Base-by-base conservation (phyloP, 2,329 filamentous ascomycete species). In the Herpotrichia juniperi region DNA sequence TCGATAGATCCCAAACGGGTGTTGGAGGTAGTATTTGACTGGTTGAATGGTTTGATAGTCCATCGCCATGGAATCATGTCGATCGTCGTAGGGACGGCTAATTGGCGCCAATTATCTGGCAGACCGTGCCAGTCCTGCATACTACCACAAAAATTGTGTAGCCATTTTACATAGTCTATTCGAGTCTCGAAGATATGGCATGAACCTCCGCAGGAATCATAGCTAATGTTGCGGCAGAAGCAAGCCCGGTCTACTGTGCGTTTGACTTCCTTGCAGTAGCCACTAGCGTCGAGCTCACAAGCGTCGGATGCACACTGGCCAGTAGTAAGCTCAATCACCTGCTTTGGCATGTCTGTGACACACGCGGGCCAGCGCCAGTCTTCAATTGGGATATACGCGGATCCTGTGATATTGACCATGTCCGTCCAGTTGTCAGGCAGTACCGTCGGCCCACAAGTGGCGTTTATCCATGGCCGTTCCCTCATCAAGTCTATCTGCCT, bases 51-150 rank as follows among this genome's bases (percentile, higher is more conserved):
- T 48, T 53, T 63, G 43, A 65, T 21, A n/a, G 32, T 57, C 68
- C 69, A 73, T 53, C 44, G 40, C 68, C 69, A 71, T 51, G 70
- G 69, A 45, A 71, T 66, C 60, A 70, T 60, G 7, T 73, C 70
- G 35, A 52, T 37, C 12, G 50, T 9, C 17, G 53, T 65, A 44
- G 57, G 61, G 30, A 40, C 53, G 35, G 63, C 54, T 42, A 73
- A 42, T 24, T 58, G 50, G 40, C 48, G 62, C 68, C 66, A 72
- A 50, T 66, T 28, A 42, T 68, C 42, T 44, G 69, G 69, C 19
- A 71, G 48, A 40, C 68, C 68, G 25, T 67, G 56, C 68, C 68
- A 73, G 25, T 56, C 61, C 26, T 57, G 53, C 43, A 67, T 57
- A 31, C 56, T 48, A 37, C 65, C 63, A 56, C 70, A 73, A 34